A percentile compares a stretch with the other conserved stretches of the same genome.
Evolutionary conservation across 1,284 basidiomycete species (phyloP).

Genomic region (Rhodotorula sp.): DNA sequence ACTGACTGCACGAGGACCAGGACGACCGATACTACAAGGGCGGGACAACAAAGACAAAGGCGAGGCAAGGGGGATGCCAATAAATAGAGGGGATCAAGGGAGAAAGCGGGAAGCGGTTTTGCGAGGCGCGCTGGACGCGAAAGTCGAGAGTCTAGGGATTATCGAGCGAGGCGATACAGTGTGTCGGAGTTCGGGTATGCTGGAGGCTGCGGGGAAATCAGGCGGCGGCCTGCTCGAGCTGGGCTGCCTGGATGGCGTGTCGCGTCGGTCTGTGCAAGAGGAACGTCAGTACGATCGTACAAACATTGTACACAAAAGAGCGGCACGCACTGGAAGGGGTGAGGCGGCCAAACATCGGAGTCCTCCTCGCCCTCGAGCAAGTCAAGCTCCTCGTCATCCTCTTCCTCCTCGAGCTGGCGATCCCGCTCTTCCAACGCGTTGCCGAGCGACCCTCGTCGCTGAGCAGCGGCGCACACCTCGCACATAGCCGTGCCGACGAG

Average conservation of each 20-base stretch:
- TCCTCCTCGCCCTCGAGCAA: slow-evolving; percentile 22
- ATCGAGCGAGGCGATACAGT: too few species aligned
- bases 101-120: neutral
- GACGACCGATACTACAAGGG: neutral
- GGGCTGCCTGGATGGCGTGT: neutral
- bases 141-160: neutral
- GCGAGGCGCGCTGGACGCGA: neutral
- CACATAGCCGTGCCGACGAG: slow-evolving; percentile 37
- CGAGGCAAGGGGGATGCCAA: neutral
- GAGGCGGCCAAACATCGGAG: slow-evolving; percentile 36
- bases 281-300: neutral
- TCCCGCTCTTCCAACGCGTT: slow-evolving; percentile 16
- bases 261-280: slow-evolving; percentile 1
- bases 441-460: slow-evolving; percentile 24
- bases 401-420: slow-evolving; percentile 10
- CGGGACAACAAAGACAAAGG: too few species aligned
- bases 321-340: slow-evolving; percentile 34
- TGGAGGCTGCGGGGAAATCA: neutral
- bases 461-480: slow-evolving; percentile 30
- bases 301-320: too few species aligned
- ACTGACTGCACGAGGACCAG: neutral
- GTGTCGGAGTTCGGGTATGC: neutral
- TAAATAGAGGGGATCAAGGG: neutral
- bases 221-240: neutral
- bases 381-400: slow-evolving; percentile 28